These are phyloP conservation scores for Phytophthora ohioensis DNA, from an alignment of 352 stramenopile species.

Conservation along the genomic window DNA sequence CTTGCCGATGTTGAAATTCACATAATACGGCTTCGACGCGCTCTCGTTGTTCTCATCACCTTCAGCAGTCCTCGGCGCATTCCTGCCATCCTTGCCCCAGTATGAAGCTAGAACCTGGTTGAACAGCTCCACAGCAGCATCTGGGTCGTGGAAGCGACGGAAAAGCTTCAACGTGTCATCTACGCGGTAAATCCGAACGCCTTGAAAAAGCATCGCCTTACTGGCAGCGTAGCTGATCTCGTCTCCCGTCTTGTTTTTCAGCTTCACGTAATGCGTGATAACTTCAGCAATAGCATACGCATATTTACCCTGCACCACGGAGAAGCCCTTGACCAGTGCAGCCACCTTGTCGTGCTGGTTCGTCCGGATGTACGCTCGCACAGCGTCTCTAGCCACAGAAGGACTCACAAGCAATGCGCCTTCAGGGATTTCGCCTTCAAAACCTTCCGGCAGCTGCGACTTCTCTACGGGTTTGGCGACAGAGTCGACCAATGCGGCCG, in stretches of 20 bases:
- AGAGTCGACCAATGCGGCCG: slow-evolving; percentile 53
- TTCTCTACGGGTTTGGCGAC: slow-evolving; percentile 46
- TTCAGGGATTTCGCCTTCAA: slow-evolving; percentile 37
- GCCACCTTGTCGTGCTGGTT: slow-evolving; percentile 66
- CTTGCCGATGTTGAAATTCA: slow-evolving; percentile 57
- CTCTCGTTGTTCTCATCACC: slow-evolving; percentile 6
- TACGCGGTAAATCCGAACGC: slow-evolving; percentile 56
- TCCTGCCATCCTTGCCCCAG: slow-evolving; percentile 33
- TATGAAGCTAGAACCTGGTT: slow-evolving; percentile 57
- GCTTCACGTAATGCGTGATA: slow-evolving; percentile 54
- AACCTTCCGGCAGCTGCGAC: slow-evolving; percentile 49
- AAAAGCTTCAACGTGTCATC: slow-evolving; percentile 56
- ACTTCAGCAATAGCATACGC: slow-evolving; percentile 57
- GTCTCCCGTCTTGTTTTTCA: slow-evolving; percentile 43
- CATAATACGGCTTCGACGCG: slow-evolving; percentile 30
- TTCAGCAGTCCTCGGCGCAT: slow-evolving; percentile 9
- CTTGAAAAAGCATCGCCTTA: slow-evolving; percentile 65
- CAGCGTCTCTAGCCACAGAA: slow-evolving; percentile 53
- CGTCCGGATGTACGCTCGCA: slow-evolving; percentile 57
- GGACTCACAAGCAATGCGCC: slow-evolving; percentile 46
- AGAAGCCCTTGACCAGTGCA: slow-evolving; percentile 63
- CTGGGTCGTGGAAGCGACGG: slow-evolving; percentile 56
- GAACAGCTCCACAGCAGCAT: slow-evolving; percentile 48
- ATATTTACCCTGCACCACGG: slow-evolving; percentile 49
- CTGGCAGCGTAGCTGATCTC: slow-evolving; percentile 58